Percentiles rank a stretch among this genome's conserved stretches.
phyloP scores from a whole-genome alignment of 805 yeast species.

The Saccharomycopsis malanga region DNA sequence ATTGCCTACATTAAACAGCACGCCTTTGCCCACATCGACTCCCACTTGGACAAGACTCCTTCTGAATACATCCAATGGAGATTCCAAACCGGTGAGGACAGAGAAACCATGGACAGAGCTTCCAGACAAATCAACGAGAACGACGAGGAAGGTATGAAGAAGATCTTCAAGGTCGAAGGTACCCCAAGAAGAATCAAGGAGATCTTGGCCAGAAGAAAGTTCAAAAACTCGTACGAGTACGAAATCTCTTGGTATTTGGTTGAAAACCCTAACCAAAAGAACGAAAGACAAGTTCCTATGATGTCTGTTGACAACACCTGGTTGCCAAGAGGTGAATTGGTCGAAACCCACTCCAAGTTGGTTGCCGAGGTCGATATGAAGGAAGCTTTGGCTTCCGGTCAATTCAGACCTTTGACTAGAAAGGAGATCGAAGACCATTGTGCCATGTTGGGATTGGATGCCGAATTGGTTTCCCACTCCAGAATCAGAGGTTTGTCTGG shows the following conservation, averaged over 20 bases:
- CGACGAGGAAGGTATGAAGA: constrained; percentile 98
- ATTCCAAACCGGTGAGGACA: constrained; percentile 99
- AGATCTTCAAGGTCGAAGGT: constrained; percentile 98
- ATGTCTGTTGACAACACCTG: constrained; percentile 99
- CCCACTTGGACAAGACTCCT: constrained; percentile 98
- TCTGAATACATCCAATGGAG: constrained; percentile 99
- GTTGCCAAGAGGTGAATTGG: constrained; percentile 98
- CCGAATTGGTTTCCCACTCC: constrained; percentile 99
- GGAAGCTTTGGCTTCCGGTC: constrained; percentile 99
- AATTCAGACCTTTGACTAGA: constrained; percentile 99
- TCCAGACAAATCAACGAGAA: constrained; percentile 95
- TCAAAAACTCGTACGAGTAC: constrained; percentile 99
- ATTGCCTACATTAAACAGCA: constrained; percentile 99
- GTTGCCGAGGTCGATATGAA: constrained; percentile 99
- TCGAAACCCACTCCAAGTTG: constrained; percentile 96
- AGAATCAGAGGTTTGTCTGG: constrained; percentile 99
- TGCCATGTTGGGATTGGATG: constrained; percentile 95
- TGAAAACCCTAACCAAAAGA: constrained; percentile 98
- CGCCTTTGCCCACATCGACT: constrained; percentile 99
- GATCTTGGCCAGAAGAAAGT: constrained; percentile 96
- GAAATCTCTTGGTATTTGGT: constrained; percentile 97
- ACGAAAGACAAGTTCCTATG: constrained; percentile 99
- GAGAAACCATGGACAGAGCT: constrained; percentile 99
- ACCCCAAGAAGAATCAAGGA: constrained; percentile 95
- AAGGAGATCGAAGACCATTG: constrained; percentile 99